Evolutionary conservation across 2,329 filamentous ascomycete genomes (phyloP).

Genomic region (Penicillium glabrum): DNA sequence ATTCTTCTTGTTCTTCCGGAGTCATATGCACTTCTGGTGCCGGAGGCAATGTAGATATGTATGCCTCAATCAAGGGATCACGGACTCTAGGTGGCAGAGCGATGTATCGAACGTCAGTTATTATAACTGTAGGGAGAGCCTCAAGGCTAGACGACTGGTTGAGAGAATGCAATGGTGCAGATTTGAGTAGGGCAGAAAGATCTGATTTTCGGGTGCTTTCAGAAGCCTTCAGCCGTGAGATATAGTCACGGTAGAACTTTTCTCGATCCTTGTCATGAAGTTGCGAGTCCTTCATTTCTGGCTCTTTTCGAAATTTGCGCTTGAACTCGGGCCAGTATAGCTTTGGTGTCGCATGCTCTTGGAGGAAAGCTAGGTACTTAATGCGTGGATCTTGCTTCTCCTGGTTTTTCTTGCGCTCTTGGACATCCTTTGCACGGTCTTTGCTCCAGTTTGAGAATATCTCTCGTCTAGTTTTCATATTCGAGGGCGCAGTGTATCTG

Average conservation of each 20-base stretch:
- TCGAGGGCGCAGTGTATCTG: conserved; percentile 79
- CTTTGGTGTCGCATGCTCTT: conserved; percentile 81
- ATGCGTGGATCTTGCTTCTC: conserved; percentile 81
- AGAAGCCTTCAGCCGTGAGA: conserved; percentile 46
- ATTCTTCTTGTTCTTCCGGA: conserved; percentile 38
- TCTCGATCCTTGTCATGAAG: conserved; percentile 51
- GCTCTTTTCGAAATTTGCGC: conserved; percentile 81
- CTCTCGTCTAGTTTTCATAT: conserved; percentile 77
- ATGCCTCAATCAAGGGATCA: conserved; percentile 43
- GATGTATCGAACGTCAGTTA: conserved; percentile 48
- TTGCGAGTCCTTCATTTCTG: conserved; percentile 61
- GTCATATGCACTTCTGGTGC: conserved; percentile 39
- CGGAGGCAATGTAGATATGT: conserved; percentile 43
- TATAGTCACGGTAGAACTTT: conserved; percentile 50
- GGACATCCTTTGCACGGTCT: conserved; percentile 70
- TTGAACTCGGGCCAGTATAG: conserved; percentile 98
- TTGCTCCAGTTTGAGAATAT: conserved; percentile 82
- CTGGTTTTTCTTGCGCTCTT: conserved; percentile 70
- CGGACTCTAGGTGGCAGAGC: conserved; percentile 40
- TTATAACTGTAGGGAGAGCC: conserved; percentile 40
- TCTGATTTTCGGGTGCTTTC: conserved; percentile 49
- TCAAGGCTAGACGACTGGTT: conserved; percentile 42
- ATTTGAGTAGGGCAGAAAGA: conserved; percentile 46
- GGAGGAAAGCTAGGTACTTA: conserved; percentile 77
- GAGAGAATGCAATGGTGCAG: conserved; percentile 39